These are phyloP conservation scores for Beauveria rudraprayagi DNA, from an alignment of 2,329 filamentous ascomycete genomes.

Conservation along the genomic window DNA sequence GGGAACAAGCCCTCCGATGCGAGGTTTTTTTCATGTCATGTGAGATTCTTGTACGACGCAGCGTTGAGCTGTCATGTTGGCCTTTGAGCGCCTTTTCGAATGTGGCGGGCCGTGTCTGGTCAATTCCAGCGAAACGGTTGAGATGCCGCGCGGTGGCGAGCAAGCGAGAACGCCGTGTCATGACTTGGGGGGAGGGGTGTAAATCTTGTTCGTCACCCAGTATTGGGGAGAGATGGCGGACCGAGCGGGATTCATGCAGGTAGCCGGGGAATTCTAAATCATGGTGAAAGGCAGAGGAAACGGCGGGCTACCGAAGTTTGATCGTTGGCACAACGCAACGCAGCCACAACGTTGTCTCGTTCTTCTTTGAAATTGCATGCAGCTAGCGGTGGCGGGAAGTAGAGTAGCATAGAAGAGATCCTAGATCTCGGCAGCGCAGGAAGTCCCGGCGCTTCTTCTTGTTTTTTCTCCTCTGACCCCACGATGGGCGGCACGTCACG, in stretches of 20 bases:
- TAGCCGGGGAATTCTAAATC: too few species aligned
- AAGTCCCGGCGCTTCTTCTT: slow-evolving; percentile 3
- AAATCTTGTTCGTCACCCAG: too few species aligned
- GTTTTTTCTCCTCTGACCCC: background rate
- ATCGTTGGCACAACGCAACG: background rate
- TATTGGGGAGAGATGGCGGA: too few species aligned
- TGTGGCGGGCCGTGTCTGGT: background rate
- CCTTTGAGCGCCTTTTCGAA: background rate
- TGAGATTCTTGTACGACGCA: background rate
- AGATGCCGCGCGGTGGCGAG: too few species aligned
- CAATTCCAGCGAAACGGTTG: too few species aligned
- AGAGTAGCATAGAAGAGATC: slow-evolving; percentile 7
- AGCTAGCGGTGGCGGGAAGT: slow-evolving; percentile 3
- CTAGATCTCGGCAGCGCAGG: slow-evolving; percentile 9
- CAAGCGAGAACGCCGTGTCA: background rate
- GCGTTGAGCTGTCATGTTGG: background rate
- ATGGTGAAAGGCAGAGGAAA: background rate
- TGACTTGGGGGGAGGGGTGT: background rate
- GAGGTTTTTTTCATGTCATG: background rate
- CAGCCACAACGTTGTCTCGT: background rate
- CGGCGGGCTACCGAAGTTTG: background rate
- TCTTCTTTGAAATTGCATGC: background rate
- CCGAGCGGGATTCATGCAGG: too few species aligned
- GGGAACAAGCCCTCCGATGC: background rate
- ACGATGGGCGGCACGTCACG: slow-evolving; percentile 9